Conservation (phyloP, 768 basidiomycete genomes). For the Collybia mongolica region DNA sequence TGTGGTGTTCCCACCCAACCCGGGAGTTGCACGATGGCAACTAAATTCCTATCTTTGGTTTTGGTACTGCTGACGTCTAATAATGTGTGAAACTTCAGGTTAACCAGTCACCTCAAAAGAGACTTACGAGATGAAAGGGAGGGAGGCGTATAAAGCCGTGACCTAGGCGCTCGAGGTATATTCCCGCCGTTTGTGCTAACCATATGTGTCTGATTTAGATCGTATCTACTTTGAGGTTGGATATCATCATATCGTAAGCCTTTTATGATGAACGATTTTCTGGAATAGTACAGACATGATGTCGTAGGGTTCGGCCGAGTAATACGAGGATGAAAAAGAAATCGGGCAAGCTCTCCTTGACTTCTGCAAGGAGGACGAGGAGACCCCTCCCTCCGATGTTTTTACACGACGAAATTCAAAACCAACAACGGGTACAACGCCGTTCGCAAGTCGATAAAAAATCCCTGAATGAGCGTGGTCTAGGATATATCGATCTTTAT, state of each 20-base stretch:
- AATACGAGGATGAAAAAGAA: conserved; percentile 67
- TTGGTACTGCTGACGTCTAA: conserved; percentile 33
- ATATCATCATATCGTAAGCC: conserved; percentile 59
- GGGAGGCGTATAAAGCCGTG: conserved; percentile 53
- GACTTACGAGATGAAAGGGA: conserved; percentile 64
- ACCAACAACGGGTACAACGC: conserved; percentile 51
- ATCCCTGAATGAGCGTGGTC: conserved; percentile 50
- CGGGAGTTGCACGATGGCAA: conserved; percentile 17
- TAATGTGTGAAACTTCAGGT: conserved; percentile 1
- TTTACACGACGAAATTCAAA: conserved; percentile 74
- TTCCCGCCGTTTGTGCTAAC: no score
- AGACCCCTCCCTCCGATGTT: conserved; percentile 55
- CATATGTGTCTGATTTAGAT: no score
- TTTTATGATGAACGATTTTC: not conserved
- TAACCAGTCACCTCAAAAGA: conserved; percentile 23
- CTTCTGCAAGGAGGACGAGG: conserved; percentile 45
- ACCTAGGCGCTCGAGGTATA: conserved; percentile 60
- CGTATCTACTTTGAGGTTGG: conserved; percentile 41
- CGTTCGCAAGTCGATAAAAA: conserved; percentile 47
- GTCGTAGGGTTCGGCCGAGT: conserved; percentile 45
- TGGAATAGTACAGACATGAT: conserved; percentile 16
- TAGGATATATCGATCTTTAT: conserved; percentile 72
- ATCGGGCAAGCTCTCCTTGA: conserved; percentile 60
- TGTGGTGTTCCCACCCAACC: not conserved
- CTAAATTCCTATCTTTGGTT: conserved; percentile 57